Evolutionary conservation across 73 alveolate species (phyloP), one percentile per base, ranked within the genome.

Genomic region (Paramecium biaurelia): DNA sequence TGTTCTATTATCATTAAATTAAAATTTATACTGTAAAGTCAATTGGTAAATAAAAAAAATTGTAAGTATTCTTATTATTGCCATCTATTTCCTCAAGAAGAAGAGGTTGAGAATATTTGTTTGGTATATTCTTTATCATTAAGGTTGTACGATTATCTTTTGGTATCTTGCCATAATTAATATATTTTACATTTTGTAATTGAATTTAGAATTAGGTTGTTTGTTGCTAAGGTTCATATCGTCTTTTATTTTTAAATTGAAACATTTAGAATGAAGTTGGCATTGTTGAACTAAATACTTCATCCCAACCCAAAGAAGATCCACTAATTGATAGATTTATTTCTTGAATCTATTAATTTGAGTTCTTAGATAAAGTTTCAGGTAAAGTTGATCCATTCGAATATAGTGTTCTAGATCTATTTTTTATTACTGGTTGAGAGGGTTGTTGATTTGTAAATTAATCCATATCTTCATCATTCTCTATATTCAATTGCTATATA

Each of bases 121-220:
- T 97, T 3, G 99, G 99, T 49, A 98, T 98, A 92, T 98, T 97
- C 92, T 97, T 98, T 32, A 98, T 98, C 99, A 98, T 98, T 24
- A 98, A 89, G 8, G 99, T 96, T 32, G 95, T 89, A 58, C 95
- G 92, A 9, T 72, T 74, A 18, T 92, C 95, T 35, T 92, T 76
- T 28, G 68, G 59, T 67, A 67, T 67, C 84, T 67, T 2, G 2
- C 11, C 4, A 18, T n/a, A 5, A 26, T 14, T 23, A n/a, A 67
- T 30, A 21, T 20, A 67, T 21, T 21, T 67, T 67, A 67, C 84
- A 67, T 67, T 67, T 9, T 67, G 38, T 30, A 67, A 30, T 30
- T 67, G 38, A 30, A 67, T 67, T 67, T 67, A 32, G 84, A 67
- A 67, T 67, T 67, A 9, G 24, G 84, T 67, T 32, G 84, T 67